Percentiles rank a stretch among this genome's conserved stretches.
Evolutionary conservation across 495 filamentous ascomycete species (phyloP).

Genomic region (Letharia columbiana): DNA sequence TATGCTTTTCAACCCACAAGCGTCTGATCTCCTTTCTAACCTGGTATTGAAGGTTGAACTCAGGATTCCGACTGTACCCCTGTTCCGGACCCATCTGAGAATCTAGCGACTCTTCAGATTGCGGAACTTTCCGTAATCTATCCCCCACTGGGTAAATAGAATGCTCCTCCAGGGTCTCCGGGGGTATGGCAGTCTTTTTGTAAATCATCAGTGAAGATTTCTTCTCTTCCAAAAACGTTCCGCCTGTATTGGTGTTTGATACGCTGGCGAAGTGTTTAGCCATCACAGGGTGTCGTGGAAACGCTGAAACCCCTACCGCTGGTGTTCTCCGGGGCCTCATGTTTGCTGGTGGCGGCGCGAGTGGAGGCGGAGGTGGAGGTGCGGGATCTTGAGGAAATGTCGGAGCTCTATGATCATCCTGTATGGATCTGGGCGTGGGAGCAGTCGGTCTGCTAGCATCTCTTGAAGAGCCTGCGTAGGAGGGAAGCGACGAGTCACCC

Average conservation of each 20-base stretch:
- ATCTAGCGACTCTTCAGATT: not conserved
- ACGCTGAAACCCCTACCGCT: no score
- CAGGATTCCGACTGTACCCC: not conserved
- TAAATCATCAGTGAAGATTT: not conserved
- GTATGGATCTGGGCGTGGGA: not conserved
- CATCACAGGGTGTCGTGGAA: not conserved
- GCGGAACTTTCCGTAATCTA: not conserved
- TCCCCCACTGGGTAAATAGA: not conserved
- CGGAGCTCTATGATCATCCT: not conserved
- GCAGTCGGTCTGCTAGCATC: not conserved
- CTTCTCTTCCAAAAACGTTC: not conserved
- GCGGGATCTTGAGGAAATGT: no score
- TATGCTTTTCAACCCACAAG: not conserved
- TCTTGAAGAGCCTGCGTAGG: not conserved
- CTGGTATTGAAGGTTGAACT: not conserved
- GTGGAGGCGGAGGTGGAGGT: no score
- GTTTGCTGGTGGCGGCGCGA: no score
- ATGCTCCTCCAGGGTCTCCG: not conserved
- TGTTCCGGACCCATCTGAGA: not conserved
- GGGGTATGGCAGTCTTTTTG: not conserved
- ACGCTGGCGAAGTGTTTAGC: not conserved
- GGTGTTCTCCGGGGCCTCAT: no score
- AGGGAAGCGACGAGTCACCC: not conserved
- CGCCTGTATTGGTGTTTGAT: not conserved
- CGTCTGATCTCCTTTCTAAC: not conserved